Base-by-base conservation (phyloP, 1,284 basidiomycete genomes). In the Microbotryomycetes sp. region DNA sequence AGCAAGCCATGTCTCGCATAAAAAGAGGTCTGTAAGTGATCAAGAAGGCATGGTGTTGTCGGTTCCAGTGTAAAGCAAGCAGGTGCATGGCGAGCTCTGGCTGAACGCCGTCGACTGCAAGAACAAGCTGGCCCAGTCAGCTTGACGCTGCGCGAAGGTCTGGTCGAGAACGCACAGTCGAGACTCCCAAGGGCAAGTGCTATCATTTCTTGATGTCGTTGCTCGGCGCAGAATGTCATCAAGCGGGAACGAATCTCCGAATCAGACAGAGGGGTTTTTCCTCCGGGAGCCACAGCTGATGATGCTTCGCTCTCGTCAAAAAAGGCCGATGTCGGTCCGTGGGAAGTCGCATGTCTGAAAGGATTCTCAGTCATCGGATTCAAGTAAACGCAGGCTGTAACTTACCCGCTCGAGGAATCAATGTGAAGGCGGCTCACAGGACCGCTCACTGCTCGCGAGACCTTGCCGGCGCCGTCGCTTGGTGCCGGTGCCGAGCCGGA, bases 11-110 rank as follows among this genome's bases (percentile, higher is more conserved):
- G 60, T 73, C 73, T 0, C 72, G 62, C 59, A 67, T 73, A 58
- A 73, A 73, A 15, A 71, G 59, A 53, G 64, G 62, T 26, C 72
- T 67, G 50, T 73, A 73, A 2, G 72, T 72, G 51, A 73, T 70
- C 30, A 73, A 62, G 47, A 72, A 72, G 5, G 71, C 73, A 51
- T 70, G 70, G 46, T 74, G 73, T 49, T 74, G 73, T n/a, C 73
- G 59, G 60, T 74, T 73, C 69, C 72, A 74, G 48, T 74, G 73
- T 26, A 74, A 57, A 15, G 67, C 72, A 15, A 74, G 67, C 27
- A 74, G 59, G 47, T 74, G 71, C 45, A 72, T 64, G 1, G 65
- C 71, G 1, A 74, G 61, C 45, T 73, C 72, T 5, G 72, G 69
- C 9, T 66, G 64, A 18, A 70, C 65, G 1, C 72, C 73, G 54